Base-by-base conservation (phyloP, 208 protist genomes). In the Trypanosoma congolense region DNA sequence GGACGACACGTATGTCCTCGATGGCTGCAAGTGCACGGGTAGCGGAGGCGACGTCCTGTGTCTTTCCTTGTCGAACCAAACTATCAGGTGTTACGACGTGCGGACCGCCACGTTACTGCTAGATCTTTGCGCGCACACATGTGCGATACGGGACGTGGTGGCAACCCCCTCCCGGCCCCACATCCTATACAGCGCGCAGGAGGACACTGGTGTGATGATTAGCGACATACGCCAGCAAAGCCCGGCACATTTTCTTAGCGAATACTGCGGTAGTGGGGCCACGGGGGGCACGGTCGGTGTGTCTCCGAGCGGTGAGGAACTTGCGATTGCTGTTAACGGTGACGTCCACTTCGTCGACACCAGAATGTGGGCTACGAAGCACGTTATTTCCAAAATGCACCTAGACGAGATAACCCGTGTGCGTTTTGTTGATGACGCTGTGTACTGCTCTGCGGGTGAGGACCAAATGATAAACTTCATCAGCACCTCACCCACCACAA, bases 391-490 rank as follows among this genome's bases (percentile, higher is more conserved):
- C 29, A 56, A 75, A 19, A 76, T 91, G 44, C 87, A 94, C 69
- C 63, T 77, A 6, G 87, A 94, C 52, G 87, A 94, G 45, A 73
- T 94, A 49, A 87, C 87, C 4, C 77, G 80, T 2, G 36, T 91
- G 56, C 80, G 81, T 29, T 91, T 87, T 54, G 24, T 88, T 10
- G 69, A 78, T 26, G 67, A 82, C 28, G 30, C 64, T 9, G 56
- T 78, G 8, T 63, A 91, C 25, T 94, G 87, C 76, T 87, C 81
- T 3, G 75, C 78, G 3, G 78, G 83, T 3, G 87, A 94, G 49
- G 87, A 94, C 43, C 83, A 89, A 52, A 94, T 94, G 87, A 78
- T 94, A 31, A 90, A 91, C 65, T 86, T 91, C 49, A 65, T 89
- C 30, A 67, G 61, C 54, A 49, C 71, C 5, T 45, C 73, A 1